Base-by-base conservation (phyloP, 2,329 filamentous ascomycete species). In the Lecanicillium sp. region DNA sequence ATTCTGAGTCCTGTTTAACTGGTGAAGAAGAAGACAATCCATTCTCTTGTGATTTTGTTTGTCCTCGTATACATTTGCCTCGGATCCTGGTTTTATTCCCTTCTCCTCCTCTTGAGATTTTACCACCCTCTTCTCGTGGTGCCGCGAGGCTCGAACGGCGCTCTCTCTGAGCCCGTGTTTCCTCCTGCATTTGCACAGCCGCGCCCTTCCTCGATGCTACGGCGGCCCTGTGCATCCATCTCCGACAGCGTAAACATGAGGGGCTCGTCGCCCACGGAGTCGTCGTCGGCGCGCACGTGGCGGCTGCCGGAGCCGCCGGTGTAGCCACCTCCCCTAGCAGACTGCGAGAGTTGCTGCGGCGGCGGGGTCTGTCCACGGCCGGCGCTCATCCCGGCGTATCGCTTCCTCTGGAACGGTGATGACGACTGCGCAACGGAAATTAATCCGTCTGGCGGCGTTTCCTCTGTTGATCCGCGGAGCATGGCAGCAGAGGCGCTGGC, bases 161-260 rank as follows among this genome's bases (percentile, higher is more conserved):
- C 63, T 47, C 67, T 62, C 24, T 71, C 63, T 20, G 64, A 59
- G 15, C 66, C 73, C 44, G 67, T 64, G 49, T 67, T 66, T 19
- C 62, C 61, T 35, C 49, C 49, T 15, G 44, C 37, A 35, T 41
- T 46, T 32, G 41, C 35, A 23, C 65, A 63, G 3, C 67, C 64
- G 36, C 68, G 62, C 1, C 63, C 66, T 52, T 83, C 79, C 54
- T 84, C 80, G 7, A 83, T 61, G 55, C 78, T 83, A 52, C 77
- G 72, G 52, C 79, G 69, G 37, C 74, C 74, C 48, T 74, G 73
- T 15, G 76, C 70, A 55, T 81, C 81, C 60, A 87, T 77, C 62
- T 88, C 84, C 29, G 81, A 86, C 72, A 88, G 80, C 53, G 84
- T 81, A 62, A 88, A 88, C 9, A 88, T 71, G 9, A 88, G 63